Conservation (phyloP, 805 yeast genomes). For the Starmerella floricola region DNA sequence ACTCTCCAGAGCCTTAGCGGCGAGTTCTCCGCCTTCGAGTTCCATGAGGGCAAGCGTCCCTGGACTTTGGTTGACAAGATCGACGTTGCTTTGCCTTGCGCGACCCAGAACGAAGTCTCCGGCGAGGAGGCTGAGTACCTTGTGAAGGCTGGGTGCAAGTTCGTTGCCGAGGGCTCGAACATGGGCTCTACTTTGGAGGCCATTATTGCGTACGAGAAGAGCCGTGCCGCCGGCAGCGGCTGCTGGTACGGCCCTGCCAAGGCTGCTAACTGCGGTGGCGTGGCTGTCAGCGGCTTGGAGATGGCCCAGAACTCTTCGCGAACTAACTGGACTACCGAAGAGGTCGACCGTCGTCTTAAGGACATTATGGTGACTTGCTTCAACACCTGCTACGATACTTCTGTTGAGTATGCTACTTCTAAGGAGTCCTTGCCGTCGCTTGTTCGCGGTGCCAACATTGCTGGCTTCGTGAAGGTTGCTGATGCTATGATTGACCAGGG, state of each 20-base stretch:
- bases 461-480: constrained; percentile 97
- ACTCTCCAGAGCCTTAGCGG: constrained; percentile 26
- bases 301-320: constrained; percentile 99
- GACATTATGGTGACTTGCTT: constrained; percentile 87
- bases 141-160: constrained; percentile 82
- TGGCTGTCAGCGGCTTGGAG: constrained; percentile 94
- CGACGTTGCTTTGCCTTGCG: constrained; percentile 94
- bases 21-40: constrained; percentile 40
- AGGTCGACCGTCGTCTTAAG: constrained; percentile 84
- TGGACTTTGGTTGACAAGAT: constrained; percentile 86
- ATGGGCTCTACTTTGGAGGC: constrained; percentile 99
- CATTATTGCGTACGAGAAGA: constrained; percentile 74
- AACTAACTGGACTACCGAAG: constrained; percentile 79
- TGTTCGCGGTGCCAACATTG: constrained; percentile 98
- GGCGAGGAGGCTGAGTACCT: constrained; percentile 94
- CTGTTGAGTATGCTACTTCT: constrained; percentile 66
- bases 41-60: constrained; percentile 89
- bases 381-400: constrained; percentile 82
- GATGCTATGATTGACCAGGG: constrained; percentile 98
- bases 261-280: constrained; percentile 99
- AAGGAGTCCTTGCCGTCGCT: constrained; percentile 72
- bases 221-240: constrained; percentile 31
- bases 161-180: constrained; percentile 97
- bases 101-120: constrained; percentile 95
- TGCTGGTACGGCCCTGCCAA: constrained; percentile 99